Evolutionary conservation across 176 grass and related monocot species (phyloP).

Genomic region (Aechmea fasciata): DNA sequence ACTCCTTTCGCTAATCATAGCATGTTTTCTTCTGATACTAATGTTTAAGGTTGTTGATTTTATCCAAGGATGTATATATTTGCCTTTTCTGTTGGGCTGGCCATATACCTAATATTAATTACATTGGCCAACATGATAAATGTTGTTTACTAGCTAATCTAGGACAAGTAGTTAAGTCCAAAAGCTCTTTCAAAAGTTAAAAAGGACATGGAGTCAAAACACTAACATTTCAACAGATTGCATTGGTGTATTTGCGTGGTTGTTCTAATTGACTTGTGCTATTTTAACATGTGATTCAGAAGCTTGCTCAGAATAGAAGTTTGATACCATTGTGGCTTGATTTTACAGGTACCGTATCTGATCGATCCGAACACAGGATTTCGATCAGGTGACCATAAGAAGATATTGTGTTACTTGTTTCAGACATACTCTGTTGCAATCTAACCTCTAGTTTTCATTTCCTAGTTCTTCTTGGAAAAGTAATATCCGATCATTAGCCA

Average conservation of each 20-base stretch:
- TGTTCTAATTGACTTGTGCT: no score
- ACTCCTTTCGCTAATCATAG: not conserved
- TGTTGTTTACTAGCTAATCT: not conserved
- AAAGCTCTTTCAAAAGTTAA: not conserved
- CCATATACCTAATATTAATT: not conserved
- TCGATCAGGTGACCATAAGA: conserved; percentile 53
- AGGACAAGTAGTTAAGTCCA: not conserved
- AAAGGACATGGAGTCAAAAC: not conserved
- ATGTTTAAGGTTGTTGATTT: no score
- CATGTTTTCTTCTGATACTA: not conserved
- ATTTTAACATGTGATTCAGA: not conserved
- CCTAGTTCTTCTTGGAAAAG: no score
- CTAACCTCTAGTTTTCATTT: not conserved
- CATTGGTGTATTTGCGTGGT: not conserved
- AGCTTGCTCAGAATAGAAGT: not conserved
- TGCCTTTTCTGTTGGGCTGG: no score
- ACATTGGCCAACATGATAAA: not conserved
- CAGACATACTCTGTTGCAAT: conserved; percentile 36
- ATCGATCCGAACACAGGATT: conserved; percentile 67
- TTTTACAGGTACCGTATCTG: conserved; percentile 68
- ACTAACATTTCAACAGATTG: not conserved
- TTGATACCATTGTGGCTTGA: not conserved
- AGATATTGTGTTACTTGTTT: conserved; percentile 68
- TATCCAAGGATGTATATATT: no score
- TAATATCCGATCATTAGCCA: no score